Evolutionary conservation across 495 filamentous ascomycete species (phyloP).

Genomic region (Neurospora cerealis): DNA sequence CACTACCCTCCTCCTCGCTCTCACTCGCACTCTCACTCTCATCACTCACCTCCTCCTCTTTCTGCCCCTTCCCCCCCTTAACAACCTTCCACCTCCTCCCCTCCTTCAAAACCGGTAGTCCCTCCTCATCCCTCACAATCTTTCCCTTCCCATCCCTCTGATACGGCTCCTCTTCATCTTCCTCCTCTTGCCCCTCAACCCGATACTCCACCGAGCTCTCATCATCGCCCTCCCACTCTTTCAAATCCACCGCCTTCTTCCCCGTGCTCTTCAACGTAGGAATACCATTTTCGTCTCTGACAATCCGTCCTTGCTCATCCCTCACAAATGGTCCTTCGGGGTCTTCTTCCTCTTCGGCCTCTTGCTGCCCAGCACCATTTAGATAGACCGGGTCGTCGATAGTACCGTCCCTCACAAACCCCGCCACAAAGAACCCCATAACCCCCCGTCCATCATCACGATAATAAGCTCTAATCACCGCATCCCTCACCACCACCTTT

Average conservation of each 20-base stretch:
- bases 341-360: slow-evolving; percentile 1
- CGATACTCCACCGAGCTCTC: slow-evolving; percentile 17
- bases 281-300: slow-evolving; percentile 28
- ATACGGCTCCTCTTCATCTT: slow-evolving; percentile 16
- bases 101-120: neutral
- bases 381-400: neutral
- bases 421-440: slow-evolving; percentile 42
- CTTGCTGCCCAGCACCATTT: neutral
- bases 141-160: slow-evolving; percentile 17
- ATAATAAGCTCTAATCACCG: slow-evolving; percentile 64
- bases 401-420: slow-evolving; percentile 30
- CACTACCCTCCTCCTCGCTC: slow-evolving; percentile 5
- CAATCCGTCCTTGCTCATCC: slow-evolving; percentile 27
- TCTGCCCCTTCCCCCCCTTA: slow-evolving; percentile 18
- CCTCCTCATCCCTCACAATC: slow-evolving; percentile 18
- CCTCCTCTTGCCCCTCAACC: neutral
- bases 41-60: slow-evolving; percentile 8
- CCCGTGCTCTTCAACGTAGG: slow-evolving; percentile 28
- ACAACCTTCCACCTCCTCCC: slow-evolving; percentile 15
- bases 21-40: neutral
- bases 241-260: slow-evolving; percentile 7
- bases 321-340: slow-evolving; percentile 27
- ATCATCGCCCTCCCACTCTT: slow-evolving; percentile 17
- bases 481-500: slow-evolving; percentile 41
- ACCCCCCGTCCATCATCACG: slow-evolving; percentile 66